Evolutionary conservation across 345 rosid species (phyloP).

Genomic region (Arabis hirsuta): DNA sequence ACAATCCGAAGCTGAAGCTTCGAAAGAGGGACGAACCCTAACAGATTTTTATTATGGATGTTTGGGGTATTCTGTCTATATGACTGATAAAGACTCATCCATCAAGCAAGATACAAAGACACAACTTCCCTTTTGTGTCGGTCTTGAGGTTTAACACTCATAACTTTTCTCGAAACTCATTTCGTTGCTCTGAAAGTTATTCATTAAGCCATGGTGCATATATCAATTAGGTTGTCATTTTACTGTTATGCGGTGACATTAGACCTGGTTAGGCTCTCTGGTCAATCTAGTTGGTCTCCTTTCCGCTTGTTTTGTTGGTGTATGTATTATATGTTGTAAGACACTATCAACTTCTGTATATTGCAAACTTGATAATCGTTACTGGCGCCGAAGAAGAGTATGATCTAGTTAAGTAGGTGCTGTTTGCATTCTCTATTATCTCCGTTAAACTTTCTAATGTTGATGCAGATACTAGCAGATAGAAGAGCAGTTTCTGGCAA

Average conservation of each 20-base stretch:
- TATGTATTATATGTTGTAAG: neutral
- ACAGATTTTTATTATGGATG: conserved; percentile 66
- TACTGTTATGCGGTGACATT: conserved; percentile 5
- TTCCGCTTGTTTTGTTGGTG: conserved; percentile 7
- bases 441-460: neutral
- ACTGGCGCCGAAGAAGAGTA: conserved; percentile 7
- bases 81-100: conserved; percentile 45
- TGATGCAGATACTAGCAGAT: conserved; percentile 42
- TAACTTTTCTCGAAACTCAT: neutral
- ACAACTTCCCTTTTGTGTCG: conserved; percentile 62
- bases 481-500: conserved; percentile 39
- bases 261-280: neutral
- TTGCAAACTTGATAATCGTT: neutral
- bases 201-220: neutral
- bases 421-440: conserved; percentile 1
- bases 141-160: conserved; percentile 58
- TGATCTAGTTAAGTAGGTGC: neutral
- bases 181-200: neutral
- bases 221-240: too few relatives aligned
- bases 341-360: neutral
- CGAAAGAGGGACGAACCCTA: conserved; percentile 48
- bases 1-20: conserved; percentile 55
- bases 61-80: conserved; percentile 62
- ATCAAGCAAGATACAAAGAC: conserved; percentile 47
- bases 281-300: conserved; percentile 10